Percentiles rank a stretch among this genome's conserved stretches.
These are phyloP conservation scores for Ogataea nakhonphanomensis DNA, from an alignment of 805 yeast species.

Conservation along the genomic window DNA sequence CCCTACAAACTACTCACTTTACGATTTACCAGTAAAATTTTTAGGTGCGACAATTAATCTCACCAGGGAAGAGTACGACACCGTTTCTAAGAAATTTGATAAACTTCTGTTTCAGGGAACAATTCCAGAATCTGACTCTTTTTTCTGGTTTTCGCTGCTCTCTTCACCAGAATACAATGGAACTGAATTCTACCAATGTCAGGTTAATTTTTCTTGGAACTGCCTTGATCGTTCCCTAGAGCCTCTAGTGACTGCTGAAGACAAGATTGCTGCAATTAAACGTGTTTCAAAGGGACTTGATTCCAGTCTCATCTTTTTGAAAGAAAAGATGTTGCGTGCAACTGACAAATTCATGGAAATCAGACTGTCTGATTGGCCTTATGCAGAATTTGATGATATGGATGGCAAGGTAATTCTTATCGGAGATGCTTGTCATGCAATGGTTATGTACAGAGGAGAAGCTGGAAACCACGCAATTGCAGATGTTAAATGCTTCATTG, in stretches of 20 bases:
- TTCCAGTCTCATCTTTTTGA: constrained; percentile 8
- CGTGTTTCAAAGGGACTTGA: constrained; percentile 11
- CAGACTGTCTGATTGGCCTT: constrained; percentile 16
- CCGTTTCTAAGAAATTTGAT: constrained; percentile 23
- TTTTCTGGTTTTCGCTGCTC: constrained; percentile 31
- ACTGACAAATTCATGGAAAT: constrained; percentile 12
- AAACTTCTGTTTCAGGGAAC: constrained; percentile 33
- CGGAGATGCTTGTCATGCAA: constrained; percentile 38
- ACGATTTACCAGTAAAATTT: constrained; percentile 29
- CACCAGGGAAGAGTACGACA: constrained; percentile 20
- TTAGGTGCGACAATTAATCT: constrained; percentile 29
- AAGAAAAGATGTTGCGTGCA: constrained; percentile 7
- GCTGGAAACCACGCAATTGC: constrained; percentile 23
- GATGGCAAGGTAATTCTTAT: constrained; percentile 28
- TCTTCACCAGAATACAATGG: constrained; percentile 16
- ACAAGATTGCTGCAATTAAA: constrained; percentile 8
- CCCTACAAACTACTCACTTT: constrained; percentile 19
- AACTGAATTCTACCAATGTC: constrained; percentile 14
- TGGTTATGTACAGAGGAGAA: constrained; percentile 27
- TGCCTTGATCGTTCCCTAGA: constrained; percentile 8
- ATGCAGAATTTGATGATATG: constrained; percentile 16
- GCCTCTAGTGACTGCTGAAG: constrained; percentile 10
- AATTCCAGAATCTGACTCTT: constrained; percentile 24
- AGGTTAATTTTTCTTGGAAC: constrained; percentile 22
- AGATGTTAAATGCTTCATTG: constrained; percentile 15